phyloP scores from a whole-genome alignment of 2,329 filamentous ascomycete genomes.

The Lomentospora prolificans region DNA sequence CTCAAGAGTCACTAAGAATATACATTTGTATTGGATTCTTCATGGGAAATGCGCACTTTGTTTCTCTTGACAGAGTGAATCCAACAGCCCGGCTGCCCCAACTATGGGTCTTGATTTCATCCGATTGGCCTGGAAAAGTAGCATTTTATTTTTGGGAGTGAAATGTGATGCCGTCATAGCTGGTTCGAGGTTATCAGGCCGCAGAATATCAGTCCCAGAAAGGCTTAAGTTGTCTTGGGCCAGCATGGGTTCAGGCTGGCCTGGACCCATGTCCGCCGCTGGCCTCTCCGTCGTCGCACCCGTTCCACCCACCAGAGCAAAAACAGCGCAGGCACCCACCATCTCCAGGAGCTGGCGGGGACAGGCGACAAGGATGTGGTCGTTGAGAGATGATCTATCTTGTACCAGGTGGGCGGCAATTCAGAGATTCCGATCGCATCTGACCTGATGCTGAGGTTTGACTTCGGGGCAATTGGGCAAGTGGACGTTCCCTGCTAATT shows the following conservation, averaged over 20 bases:
- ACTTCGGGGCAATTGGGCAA: not conserved
- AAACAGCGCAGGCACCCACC: not conserved
- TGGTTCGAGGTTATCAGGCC: not conserved
- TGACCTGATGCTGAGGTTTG: not conserved
- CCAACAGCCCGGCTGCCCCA: too few relatives aligned
- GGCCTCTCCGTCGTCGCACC: too few relatives aligned
- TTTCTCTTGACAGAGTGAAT: too few relatives aligned
- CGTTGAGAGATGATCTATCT: not conserved
- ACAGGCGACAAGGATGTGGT: not conserved
- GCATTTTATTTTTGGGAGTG: not conserved
- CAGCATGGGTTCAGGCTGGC: not conserved
- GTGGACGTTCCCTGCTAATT: not conserved
- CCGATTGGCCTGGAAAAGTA: not conserved
- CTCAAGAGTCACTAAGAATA: not conserved
- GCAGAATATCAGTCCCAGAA: not conserved
- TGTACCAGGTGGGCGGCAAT: not conserved
- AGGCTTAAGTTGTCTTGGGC: not conserved
- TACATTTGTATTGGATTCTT: too few relatives aligned
- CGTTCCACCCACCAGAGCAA: slow-evolving; percentile 1
- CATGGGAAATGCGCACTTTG: too few relatives aligned
- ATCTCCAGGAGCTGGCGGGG: not conserved
- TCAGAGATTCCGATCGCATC: not conserved
- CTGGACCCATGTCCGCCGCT: too few relatives aligned
- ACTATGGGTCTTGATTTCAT: too few relatives aligned
- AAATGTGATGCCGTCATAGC: not conserved